These are phyloP conservation scores for Xylaria cubensis DNA, from an alignment of 495 filamentous ascomycete genomes.

Conservation along the genomic window DNA sequence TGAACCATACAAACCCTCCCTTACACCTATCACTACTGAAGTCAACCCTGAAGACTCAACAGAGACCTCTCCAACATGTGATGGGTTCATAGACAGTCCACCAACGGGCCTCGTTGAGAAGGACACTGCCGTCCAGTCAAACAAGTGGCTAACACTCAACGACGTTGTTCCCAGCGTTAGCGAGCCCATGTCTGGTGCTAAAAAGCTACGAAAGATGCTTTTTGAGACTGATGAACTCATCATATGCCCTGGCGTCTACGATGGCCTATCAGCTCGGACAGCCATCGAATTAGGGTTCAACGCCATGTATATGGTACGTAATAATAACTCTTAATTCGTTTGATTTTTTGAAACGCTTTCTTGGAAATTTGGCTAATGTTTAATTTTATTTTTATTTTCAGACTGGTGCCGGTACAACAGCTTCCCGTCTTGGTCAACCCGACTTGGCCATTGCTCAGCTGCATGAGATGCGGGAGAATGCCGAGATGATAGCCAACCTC, in stretches of 20 bases:
- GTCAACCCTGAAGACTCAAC: slow-evolving; percentile 23
- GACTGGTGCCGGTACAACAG: slow-evolving; percentile 71
- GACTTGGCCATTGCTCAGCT: slow-evolving; percentile 68
- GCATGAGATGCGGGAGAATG: slow-evolving; percentile 68
- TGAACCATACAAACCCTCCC: slow-evolving; percentile 28
- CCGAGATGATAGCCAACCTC: slow-evolving; percentile 70
- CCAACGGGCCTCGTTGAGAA: slow-evolving; percentile 5
- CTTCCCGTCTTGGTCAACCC: slow-evolving; percentile 66
- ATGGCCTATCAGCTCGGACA: slow-evolving; percentile 71
- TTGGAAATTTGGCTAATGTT: slow-evolving; percentile 16
- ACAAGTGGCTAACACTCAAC: slow-evolving; percentile 27
- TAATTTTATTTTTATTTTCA: slow-evolving; percentile 42
- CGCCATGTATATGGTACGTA: slow-evolving; percentile 68
- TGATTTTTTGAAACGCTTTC: neutral
- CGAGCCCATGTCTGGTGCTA: slow-evolving; percentile 48
- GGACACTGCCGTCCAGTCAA: neutral
- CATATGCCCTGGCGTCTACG: slow-evolving; percentile 71
- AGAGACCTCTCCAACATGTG: slow-evolving; percentile 15
- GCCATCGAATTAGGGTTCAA: slow-evolving; percentile 67
- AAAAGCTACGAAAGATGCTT: slow-evolving; percentile 56
- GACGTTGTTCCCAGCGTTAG: slow-evolving; percentile 30
- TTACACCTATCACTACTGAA: slow-evolving; percentile 28
- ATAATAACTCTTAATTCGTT: neutral
- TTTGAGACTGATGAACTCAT: slow-evolving; percentile 47
- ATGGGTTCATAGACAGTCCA: slow-evolving; percentile 14